A percentile compares a stretch with the other conserved stretches of the same genome.
Evolutionary conservation across 192 early-diverging fungal species (phyloP).

Genomic region (Backusella mclennaniae): DNA sequence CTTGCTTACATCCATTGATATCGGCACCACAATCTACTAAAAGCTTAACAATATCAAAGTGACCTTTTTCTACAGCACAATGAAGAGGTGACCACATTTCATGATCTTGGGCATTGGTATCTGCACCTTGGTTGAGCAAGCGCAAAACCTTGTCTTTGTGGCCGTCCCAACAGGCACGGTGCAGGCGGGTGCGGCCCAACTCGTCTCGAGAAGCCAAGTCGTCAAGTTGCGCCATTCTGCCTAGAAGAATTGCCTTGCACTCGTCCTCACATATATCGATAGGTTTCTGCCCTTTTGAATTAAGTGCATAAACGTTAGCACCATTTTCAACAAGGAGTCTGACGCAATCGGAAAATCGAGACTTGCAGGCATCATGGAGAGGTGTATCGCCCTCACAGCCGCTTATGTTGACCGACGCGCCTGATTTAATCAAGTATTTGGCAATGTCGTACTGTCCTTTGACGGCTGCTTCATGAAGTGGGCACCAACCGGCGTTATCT

Average conservation of each 20-base stretch:
- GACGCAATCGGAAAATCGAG: conserved; percentile 47
- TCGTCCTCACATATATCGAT: conserved; percentile 48
- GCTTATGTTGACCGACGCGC: conserved; percentile 54
- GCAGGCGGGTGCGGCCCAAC: conserved; percentile 51
- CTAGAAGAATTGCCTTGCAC: conserved; percentile 35
- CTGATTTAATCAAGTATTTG: conserved; percentile 47
- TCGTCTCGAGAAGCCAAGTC: conserved; percentile 37
- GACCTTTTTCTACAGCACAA: conserved; percentile 48
- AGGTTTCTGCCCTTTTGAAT: conserved; percentile 39
- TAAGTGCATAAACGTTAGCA: conserved; percentile 55
- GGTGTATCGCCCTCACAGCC: conserved; percentile 68
- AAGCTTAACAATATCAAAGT: conserved; percentile 40
- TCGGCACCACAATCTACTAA: conserved; percentile 58
- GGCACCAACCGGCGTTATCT: conserved; percentile 66
- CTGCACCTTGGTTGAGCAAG: conserved; percentile 62
- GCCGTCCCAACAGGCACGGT: conserved; percentile 50
- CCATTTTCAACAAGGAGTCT: conserved; percentile 48
- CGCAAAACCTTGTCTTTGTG: conserved; percentile 43
- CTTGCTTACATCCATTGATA: conserved; percentile 52
- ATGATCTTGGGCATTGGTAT: conserved; percentile 65
- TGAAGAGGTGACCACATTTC: conserved; percentile 62
- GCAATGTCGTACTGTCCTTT: conserved; percentile 50
- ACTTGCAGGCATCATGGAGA: conserved; percentile 61
- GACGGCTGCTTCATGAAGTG: conserved; percentile 58
- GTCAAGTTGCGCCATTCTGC: conserved; percentile 33